Base-by-base conservation (phyloP, 768 basidiomycete genomes). In the Amylocystis lapponica region DNA sequence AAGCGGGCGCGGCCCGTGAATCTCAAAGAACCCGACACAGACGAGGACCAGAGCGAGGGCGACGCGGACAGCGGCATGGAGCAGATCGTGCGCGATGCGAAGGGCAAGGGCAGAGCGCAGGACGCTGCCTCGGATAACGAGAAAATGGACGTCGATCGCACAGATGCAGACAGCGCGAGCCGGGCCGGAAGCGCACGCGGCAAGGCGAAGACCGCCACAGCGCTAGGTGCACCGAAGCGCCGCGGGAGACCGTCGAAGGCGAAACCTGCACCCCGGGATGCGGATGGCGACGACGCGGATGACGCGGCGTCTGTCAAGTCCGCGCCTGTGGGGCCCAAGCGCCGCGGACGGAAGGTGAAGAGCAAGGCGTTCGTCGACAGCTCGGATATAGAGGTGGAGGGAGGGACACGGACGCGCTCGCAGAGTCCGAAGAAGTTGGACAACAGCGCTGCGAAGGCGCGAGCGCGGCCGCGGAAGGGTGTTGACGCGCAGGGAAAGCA, bases 61-160 rank as follows among this genome's bases (percentile, higher is more conserved):
- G 61, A 53, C 16, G 46, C 51, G 8, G 60, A 61, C 45, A 61
- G 60, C 44, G 62, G 59, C 11, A 46, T 62, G 36, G 64, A 60
- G 27, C 60, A 63, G 47, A 63, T 64, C 42, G 51, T 52, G 21
- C 29, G 30, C 1, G 53, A 51, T 33, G 45, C 31, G 27, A 49
- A 45, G 36, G 25, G 34, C 14, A 56, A 54, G 45, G 46, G 45
- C 35, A 57, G 55, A 44, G 41, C 43, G 25, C 52, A 50, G 36
- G 52, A 49, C 14, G 31, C 16, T 12, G 42, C 43, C 2, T 47
- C 38, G 3, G 53, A 50, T 5, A 44, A 53, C 2, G 57, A 56
- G 33, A 37, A 43, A 26, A 60, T 60, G 54, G 55, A 56, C 39
- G 56, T 59, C 14, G 58, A 61, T 36, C 48, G 52, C 22, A 36